These are phyloP conservation scores for Symbiotaphrina buchneri DNA, from an alignment of 495 filamentous ascomycete species.

Conservation along the genomic window DNA sequence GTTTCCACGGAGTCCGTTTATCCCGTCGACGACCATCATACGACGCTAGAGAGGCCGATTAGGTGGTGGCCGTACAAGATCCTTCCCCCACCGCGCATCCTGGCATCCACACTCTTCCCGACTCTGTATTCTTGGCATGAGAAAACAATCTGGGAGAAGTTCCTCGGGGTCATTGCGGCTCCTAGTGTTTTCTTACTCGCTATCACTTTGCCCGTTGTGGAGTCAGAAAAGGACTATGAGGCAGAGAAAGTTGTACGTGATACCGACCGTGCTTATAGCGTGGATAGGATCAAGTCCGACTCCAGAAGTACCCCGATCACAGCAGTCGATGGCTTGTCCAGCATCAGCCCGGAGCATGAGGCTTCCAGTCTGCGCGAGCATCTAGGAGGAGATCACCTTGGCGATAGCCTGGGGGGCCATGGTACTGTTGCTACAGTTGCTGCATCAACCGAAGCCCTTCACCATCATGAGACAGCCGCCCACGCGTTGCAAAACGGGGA, in stretches of 20 bases:
- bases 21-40: slow-evolving; percentile 9
- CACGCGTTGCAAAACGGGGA: too few relatives aligned
- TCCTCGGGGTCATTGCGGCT: slow-evolving; percentile 56
- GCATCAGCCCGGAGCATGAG: too few relatives aligned
- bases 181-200: slow-evolving; percentile 82
- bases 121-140: slow-evolving; percentile 60
- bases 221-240: slow-evolving; percentile 32
- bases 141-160: slow-evolving; percentile 55
- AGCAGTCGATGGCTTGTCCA: too few relatives aligned
- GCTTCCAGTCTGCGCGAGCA: too few relatives aligned
- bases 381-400: too few relatives aligned
- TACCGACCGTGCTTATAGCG: slow-evolving; percentile 10
- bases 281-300: slow-evolving; percentile 11
- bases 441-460: too few relatives aligned
- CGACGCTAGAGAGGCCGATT: slow-evolving; percentile 7
- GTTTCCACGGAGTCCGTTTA: slow-evolving; percentile 24
- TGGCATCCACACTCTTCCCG: slow-evolving; percentile 64
- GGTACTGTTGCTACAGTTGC: too few relatives aligned
- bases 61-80: slow-evolving; percentile 14
- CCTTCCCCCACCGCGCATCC: slow-evolving; percentile 44
- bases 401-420: too few relatives aligned
- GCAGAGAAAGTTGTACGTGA: slow-evolving; percentile 11
- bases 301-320: too few relatives aligned
- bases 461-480: too few relatives aligned
- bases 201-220: slow-evolving; percentile 80